Percentiles rank a stretch among this genome's conserved stretches.
Conservation (phyloP, 164 flowering plant species). For the Umbellularia californica region DNA sequence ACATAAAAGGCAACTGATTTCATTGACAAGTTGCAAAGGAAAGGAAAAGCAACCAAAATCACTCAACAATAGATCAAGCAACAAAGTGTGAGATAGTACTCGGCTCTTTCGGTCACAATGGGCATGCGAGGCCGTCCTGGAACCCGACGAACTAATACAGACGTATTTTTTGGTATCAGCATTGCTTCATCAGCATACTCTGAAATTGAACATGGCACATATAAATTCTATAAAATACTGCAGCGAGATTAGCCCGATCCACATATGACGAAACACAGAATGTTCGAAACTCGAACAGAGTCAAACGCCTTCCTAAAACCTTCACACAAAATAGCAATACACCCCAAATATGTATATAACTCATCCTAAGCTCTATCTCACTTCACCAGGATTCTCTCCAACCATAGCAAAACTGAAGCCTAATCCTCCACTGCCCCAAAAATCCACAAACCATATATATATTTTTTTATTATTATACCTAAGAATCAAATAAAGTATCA, state of each 20-base stretch:
- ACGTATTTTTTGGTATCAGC: conserved; percentile 92
- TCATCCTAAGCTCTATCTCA: background rate
- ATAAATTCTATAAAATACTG: conserved; percentile 33
- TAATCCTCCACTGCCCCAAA: background rate
- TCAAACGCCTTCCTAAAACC: background rate
- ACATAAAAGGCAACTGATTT: background rate
- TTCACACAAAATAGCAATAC: background rate
- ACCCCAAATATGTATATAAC: too few species aligned
- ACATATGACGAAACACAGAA: conserved; percentile 6
- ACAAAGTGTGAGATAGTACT: conserved; percentile 51
- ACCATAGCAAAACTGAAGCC: background rate
- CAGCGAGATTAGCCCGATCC: conserved; percentile 17
- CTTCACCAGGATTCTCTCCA: background rate
- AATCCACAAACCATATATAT: too few species aligned
- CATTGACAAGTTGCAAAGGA: background rate
- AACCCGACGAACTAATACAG: conserved; percentile 87
- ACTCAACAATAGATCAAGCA: conserved; percentile 3
- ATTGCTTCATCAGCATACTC: conserved; percentile 88
- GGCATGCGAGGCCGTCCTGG: conserved; percentile 95
- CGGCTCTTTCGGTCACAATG: conserved; percentile 70
- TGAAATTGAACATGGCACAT: conserved; percentile 67
- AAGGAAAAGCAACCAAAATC: background rate
- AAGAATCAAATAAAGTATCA: too few species aligned
- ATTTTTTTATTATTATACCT: too few species aligned
- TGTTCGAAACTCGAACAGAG: background rate